Percentiles rank a stretch among this genome's conserved stretches.
Conservation (phyloP, 352 stramenopile species). For the Paralagenidium karlingii region DNA sequence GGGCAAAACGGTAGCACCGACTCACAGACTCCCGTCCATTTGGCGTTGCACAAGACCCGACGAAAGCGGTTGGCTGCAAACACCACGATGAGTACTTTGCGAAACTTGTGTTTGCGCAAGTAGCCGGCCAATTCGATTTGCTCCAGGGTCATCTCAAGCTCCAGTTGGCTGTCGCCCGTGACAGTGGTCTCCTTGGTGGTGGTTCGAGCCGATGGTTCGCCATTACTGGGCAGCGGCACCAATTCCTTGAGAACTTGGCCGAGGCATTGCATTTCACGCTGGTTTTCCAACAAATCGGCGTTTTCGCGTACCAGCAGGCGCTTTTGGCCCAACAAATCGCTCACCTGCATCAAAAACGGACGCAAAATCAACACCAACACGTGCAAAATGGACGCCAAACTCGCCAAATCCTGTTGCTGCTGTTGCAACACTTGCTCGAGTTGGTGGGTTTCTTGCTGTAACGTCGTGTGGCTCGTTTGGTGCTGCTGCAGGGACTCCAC, state of each 20-base stretch:
- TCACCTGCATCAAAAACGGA: conserved; percentile 50
- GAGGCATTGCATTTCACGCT: conserved; percentile 50
- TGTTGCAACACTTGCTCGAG: conserved; percentile 16
- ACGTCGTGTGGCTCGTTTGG: conserved; percentile 2
- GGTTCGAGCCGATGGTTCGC: conserved; percentile 1
- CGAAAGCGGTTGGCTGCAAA: conserved; percentile 58
- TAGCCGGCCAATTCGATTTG: no score
- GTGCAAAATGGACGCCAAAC: conserved; percentile 28
- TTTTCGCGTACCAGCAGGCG: conserved; percentile 36
- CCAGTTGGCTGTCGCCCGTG: no score
- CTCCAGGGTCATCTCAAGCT: no score
- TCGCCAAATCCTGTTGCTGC: conserved; percentile 27
- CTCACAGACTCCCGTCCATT: no score
- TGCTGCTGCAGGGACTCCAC: conserved; percentile 14
- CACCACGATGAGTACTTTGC: conserved; percentile 37
- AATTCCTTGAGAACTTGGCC: conserved; percentile 43
- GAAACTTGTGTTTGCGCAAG: conserved; percentile 10
- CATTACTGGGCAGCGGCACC: conserved; percentile 13
- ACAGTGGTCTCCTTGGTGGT: conserved; percentile 7
- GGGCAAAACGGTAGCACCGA: no score
- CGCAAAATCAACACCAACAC: conserved; percentile 48
- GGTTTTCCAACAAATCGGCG: conserved; percentile 18
- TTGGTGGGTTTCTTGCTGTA: conserved; percentile 6
- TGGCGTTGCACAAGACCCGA: conserved; percentile 2
- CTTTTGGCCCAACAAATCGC: conserved; percentile 45